Percentiles rank a stretch among this genome's conserved stretches.
Evolutionary conservation across 805 yeast species (phyloP).

Genomic region (Saccharomycopsis fodiens): DNA sequence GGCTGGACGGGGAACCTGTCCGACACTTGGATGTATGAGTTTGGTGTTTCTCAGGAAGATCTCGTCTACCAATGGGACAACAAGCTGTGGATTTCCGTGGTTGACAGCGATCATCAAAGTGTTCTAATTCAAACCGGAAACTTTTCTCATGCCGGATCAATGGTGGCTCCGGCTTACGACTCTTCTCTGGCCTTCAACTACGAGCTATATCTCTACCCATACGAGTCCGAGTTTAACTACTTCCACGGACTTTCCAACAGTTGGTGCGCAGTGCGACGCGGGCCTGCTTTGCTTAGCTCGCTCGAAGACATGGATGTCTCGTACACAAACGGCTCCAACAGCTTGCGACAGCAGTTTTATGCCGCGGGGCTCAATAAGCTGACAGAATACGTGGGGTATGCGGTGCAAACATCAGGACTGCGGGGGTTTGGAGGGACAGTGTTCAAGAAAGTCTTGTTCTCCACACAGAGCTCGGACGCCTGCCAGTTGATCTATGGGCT

Average conservation of each 20-base stretch:
- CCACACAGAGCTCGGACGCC: constrained; percentile 43
- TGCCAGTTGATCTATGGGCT: constrained; percentile 72
- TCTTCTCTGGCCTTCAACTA: constrained; percentile 24
- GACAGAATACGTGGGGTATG: constrained; percentile 55
- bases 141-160: constrained; percentile 27
- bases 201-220: constrained; percentile 41
- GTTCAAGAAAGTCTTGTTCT: constrained; percentile 48
- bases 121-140: constrained; percentile 60
- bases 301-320: constrained; percentile 27
- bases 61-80: constrained; percentile 66
- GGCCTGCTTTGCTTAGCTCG: constrained; percentile 34
- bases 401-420: constrained; percentile 43
- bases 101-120: constrained; percentile 64
- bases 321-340: constrained; percentile 39
- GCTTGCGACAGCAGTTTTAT: constrained; percentile 52
- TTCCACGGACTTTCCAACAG: constrained; percentile 41
- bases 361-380: constrained; percentile 53
- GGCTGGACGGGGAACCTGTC: constrained; percentile 7
- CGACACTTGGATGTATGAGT: constrained; percentile 48
- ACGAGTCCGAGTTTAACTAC: constrained; percentile 27
- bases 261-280: constrained; percentile 64
- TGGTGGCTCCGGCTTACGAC: constrained; percentile 18
- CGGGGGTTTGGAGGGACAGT: constrained; percentile 53
- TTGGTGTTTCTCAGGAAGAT: constrained; percentile 59
- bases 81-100: constrained; percentile 43